Evolutionary conservation across 352 stramenopile genomes (phyloP), one percentile per base, ranked within the genome.

Genomic region (Phytophthora multivora): DNA sequence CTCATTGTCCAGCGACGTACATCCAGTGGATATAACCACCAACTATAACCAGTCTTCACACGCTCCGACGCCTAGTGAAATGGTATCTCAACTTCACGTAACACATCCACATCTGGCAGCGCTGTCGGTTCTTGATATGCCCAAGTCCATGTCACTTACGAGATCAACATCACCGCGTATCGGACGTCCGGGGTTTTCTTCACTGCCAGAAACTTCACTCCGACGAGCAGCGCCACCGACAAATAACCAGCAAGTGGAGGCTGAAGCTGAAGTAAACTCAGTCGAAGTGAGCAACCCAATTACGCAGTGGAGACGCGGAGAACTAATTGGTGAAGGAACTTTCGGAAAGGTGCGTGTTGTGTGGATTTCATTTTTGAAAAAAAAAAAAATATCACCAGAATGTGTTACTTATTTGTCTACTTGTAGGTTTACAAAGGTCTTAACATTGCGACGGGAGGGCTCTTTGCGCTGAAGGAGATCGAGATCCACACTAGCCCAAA

Each of bases 311-410:
- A 97, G 94, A 56, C 73, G 96, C 28, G 97, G 97, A 4, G 81
- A 98, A 43, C 77, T 98, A 41, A 98, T 99, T 55, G 97, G 97
- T 10, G 80, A 90, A 66, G 97, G 97, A 36, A 98, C 93, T 0
- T 99, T 98, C 73, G 97, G 97, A 49, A 87, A 89, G 50, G 78
- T 84, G 56, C 19, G 46, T 55, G 15, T 12, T 39, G 11, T 19
- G 19, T 19, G 7, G 4, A 43, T 21, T 18, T 43, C 13, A 23
- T 45, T 31, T 4, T 15, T n/a, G 15, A 33, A 48, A 10, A 35
- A 26, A 13, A 21, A 16, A 40, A 8, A n/a, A n/a, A n/a, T n/a
- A n/a, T n/a, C n/a, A n/a, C n/a, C n/a, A n/a, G n/a, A n/a, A n/a
- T n/a, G n/a, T n/a, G n/a, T n/a, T 12, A 47, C 25, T 40, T 8